A percentile compares a stretch with the other conserved stretches of the same genome.
Conservation (phyloP, 1,284 basidiomycete genomes). For the Golubevia sp. region DNA sequence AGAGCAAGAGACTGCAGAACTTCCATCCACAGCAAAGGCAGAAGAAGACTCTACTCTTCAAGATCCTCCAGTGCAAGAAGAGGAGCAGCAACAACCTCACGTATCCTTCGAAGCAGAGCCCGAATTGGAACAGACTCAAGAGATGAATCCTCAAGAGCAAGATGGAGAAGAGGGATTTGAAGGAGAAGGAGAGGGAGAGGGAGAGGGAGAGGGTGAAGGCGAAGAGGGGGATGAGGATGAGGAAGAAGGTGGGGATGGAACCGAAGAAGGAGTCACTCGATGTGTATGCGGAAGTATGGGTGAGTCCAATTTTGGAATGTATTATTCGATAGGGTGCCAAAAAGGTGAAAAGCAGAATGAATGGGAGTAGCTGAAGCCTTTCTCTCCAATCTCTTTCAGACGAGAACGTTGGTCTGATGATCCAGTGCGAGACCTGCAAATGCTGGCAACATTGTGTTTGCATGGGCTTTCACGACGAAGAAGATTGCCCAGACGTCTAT, state of each 20-base stretch:
- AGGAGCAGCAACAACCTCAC: too few species aligned
- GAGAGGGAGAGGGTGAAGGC: slow-evolving; percentile 11
- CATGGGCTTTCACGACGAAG: slow-evolving; percentile 60
- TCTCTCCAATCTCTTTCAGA: slow-evolving; percentile 18
- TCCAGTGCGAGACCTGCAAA: slow-evolving; percentile 61
- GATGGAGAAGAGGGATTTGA: background rate
- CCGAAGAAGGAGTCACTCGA: slow-evolving; percentile 55
- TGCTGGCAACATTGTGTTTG: slow-evolving; percentile 62
- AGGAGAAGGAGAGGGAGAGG: slow-evolving; percentile 16
- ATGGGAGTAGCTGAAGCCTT: background rate
- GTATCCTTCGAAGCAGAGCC: too few species aligned
- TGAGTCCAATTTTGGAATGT: slow-evolving; percentile 9
- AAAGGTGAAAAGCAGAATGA: too few species aligned
- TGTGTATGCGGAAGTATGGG: slow-evolving; percentile 53
- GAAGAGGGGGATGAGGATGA: slow-evolving; percentile 13
- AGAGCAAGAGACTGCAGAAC: too few species aligned
- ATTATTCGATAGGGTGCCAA: too few species aligned
- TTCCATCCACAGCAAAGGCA: too few species aligned
- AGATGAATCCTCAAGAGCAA: too few species aligned
- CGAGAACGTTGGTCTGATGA: slow-evolving; percentile 60
- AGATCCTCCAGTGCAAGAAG: too few species aligned
- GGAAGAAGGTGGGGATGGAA: slow-evolving; percentile 17
- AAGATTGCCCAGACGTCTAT: slow-evolving; percentile 60
- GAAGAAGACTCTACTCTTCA: too few species aligned
- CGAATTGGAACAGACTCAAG: too few species aligned